Percentiles rank a stretch among this genome's conserved stretches.
phyloP scores from a whole-genome alignment of 2,329 filamentous ascomycete species.

The Diaporthe sp. region DNA sequence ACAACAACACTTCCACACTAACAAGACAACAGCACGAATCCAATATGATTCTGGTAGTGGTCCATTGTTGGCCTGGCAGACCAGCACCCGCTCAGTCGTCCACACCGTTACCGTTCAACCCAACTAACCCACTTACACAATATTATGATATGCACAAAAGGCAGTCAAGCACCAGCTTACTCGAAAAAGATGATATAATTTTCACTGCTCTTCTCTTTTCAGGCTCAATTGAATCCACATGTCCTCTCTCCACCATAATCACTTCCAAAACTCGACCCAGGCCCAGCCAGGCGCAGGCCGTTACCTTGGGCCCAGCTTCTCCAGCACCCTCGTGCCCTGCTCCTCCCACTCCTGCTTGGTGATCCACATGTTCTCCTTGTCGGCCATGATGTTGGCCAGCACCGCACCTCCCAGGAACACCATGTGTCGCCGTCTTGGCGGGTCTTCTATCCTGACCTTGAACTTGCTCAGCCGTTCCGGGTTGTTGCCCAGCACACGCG shows the following conservation, averaged over 20 bases:
- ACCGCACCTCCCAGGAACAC: slow-evolving; percentile 99
- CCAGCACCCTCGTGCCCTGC: slow-evolving; percentile 85
- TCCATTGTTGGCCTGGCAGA: neutral
- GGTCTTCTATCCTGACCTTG: slow-evolving; percentile 99
- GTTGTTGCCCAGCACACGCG: slow-evolving; percentile 89
- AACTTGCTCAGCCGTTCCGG: slow-evolving; percentile 97
- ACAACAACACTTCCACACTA: neutral
- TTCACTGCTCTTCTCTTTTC: slow-evolving; percentile 32
- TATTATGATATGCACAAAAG: neutral
- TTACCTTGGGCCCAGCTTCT: slow-evolving; percentile 93
- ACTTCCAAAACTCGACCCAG: slow-evolving; percentile 39
- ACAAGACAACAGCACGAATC: neutral
- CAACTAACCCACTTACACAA: neutral
- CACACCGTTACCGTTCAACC: neutral
- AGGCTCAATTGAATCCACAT: slow-evolving; percentile 11
- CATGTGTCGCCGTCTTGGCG: slow-evolving; percentile 96
- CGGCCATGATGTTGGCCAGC: slow-evolving; percentile 97
- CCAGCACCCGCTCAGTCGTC: neutral
- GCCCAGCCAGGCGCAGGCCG: neutral
- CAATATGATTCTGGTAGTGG: neutral
- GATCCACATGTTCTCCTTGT: slow-evolving; percentile 99
- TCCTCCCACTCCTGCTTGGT: slow-evolving; percentile 97
- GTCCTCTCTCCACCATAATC: slow-evolving; percentile 27
- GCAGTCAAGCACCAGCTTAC: neutral
- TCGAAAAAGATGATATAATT: neutral